phyloP scores from a whole-genome alignment of 2,329 filamentous ascomycete genomes.

The Diaporthe australafricana region DNA sequence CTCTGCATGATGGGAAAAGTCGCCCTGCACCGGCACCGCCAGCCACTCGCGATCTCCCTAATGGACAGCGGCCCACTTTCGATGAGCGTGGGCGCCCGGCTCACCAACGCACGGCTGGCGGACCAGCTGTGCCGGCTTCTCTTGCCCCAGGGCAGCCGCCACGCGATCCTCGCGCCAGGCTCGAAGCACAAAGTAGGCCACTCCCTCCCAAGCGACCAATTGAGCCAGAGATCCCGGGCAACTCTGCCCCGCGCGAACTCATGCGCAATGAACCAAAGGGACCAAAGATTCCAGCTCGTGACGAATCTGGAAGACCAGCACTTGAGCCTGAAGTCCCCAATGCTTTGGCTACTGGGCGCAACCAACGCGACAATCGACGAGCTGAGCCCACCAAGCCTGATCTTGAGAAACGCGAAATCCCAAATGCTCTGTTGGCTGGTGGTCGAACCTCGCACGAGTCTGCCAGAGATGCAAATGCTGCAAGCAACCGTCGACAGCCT shows the following conservation, averaged over 20 bases:
- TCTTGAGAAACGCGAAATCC: neutral
- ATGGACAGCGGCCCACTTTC: neutral
- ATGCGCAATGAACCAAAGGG: neutral
- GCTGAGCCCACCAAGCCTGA: neutral
- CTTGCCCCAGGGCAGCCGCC: neutral
- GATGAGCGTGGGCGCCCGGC: neutral
- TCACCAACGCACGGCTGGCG: neutral
- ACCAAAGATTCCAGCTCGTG: neutral
- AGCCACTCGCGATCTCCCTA: neutral
- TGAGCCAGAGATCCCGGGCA: neutral
- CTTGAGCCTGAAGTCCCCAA: neutral
- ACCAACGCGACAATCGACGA: neutral
- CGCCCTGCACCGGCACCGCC: neutral
- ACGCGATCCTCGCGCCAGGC: neutral
- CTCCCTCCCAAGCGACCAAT: neutral
- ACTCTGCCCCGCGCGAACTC: neutral
- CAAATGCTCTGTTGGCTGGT: neutral
- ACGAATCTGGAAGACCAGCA: neutral
- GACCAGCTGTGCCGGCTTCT: neutral
- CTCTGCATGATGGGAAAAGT: neutral
- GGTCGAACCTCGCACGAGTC: slow-evolving; percentile 1
- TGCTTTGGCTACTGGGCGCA: neutral
- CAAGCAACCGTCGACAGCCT: neutral
- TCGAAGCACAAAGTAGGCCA: neutral
- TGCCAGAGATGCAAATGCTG: neutral